Conservation (phyloP, 1,284 basidiomycete species). For the Ganoderma meredithae region DNA sequence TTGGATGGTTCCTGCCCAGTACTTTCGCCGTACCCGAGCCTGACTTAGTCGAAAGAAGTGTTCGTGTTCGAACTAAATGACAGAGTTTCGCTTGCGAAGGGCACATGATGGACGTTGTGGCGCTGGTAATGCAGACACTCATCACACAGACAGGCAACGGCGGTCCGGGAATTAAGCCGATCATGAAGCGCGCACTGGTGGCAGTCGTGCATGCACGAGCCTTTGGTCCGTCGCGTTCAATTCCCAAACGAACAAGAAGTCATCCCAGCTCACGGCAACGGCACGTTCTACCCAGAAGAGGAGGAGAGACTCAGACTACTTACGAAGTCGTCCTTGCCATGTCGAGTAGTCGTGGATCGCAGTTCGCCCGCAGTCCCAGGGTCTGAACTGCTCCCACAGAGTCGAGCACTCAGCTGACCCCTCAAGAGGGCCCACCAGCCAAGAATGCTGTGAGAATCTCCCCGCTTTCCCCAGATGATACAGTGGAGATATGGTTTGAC, state of each 20-base stretch:
- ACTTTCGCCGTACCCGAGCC: background rate
- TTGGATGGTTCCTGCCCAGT: background rate
- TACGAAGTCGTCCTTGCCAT: background rate
- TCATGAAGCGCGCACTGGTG: background rate
- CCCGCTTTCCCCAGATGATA: conserved; percentile 9
- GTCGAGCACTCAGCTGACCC: conserved; percentile 16
- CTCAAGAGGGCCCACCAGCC: conserved; percentile 3
- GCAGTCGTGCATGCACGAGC: background rate
- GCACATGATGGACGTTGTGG: background rate
- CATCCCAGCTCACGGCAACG: background rate
- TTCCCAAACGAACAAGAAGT: background rate
- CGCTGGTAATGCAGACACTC: background rate
- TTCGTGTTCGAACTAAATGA: background rate
- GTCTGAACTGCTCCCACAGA: background rate
- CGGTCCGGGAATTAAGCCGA: background rate
- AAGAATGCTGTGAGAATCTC: conserved; percentile 20
- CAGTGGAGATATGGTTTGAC: conserved; percentile 16
- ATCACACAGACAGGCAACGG: too few relatives aligned
- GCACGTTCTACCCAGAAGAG: background rate
- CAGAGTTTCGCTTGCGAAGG: background rate
- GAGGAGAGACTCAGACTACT: background rate
- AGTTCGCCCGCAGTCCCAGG: background rate
- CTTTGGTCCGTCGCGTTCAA: background rate
- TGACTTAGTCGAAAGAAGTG: background rate
- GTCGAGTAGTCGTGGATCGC: conserved; percentile 4